Conservation (phyloP, 1,284 basidiomycete genomes). For the Ustilago trichophora region DNA sequence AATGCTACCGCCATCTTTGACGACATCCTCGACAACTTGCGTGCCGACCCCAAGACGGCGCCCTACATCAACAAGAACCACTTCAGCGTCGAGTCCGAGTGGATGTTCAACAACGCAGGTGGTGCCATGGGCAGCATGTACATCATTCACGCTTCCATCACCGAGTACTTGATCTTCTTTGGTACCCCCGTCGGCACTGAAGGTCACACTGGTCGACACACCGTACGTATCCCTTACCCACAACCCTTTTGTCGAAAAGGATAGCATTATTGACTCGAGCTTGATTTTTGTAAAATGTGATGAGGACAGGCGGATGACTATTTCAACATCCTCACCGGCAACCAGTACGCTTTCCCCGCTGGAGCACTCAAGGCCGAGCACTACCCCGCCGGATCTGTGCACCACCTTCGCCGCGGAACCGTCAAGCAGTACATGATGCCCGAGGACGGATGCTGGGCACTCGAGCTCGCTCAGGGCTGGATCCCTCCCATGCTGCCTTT, state of each 20-base stretch:
- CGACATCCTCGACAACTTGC: constrained; percentile 53
- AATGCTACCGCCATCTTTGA: constrained; percentile 60
- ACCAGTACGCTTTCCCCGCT: constrained; percentile 88
- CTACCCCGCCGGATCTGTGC: constrained; percentile 83
- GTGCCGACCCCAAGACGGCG: constrained; percentile 51
- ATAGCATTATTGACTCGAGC: not conserved
- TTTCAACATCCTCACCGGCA: constrained; percentile 91
- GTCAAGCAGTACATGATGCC: constrained; percentile 99
- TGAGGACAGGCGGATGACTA: constrained; percentile 90
- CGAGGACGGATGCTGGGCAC: constrained; percentile 84
- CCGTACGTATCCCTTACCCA: constrained; percentile 63
- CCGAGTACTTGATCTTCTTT: constrained; percentile 81
- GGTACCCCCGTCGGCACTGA: constrained; percentile 95
- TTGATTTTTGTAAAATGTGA: not conserved
- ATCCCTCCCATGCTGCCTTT: constrained; percentile 75
- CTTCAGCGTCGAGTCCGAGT: constrained; percentile 73
- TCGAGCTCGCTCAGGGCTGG: constrained; percentile 86
- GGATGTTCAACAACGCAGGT: constrained; percentile 97
- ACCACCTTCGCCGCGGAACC: constrained; percentile 81
- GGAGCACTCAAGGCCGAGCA: constrained; percentile 82
- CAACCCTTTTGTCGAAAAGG: not conserved
- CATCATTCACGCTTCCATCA: constrained; percentile 92
- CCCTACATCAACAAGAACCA: constrained; percentile 59
- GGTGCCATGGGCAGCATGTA: constrained; percentile 99
- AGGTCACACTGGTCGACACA: constrained; percentile 91